Evolutionary conservation across 768 basidiomycete genomes (phyloP), one percentile per base, ranked within the genome.

Genomic region (Russula dissimulans): DNA sequence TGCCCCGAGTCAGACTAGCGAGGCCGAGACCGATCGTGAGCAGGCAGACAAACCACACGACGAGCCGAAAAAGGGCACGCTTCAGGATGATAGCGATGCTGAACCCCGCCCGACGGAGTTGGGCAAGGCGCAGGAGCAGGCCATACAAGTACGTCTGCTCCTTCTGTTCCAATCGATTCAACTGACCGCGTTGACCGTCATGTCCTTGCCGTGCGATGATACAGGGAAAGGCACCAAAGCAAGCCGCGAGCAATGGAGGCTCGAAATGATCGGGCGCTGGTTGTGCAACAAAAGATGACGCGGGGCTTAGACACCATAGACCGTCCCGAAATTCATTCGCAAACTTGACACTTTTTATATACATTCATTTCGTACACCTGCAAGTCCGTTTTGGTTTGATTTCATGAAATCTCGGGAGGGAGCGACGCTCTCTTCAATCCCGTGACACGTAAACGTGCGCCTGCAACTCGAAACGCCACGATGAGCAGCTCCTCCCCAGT

Each of bases 21-120:
- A 67, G 60, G 57, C 66, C 39, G 68, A 70, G 66, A 59, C 47
- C 3, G 47, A 61, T 41, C 62, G 53, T 5, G 68, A 70, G 32
- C 68, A 67, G 57, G 61, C 62, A 56, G 65, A 67, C 57, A 66
- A 63, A 49, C 65, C 69, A 18, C 51, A 60, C 6, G 44, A 14
- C 29, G 54, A 61, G 48, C 29, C 59, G 11, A 63, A 64, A 51
- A 58, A 57, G 34, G 66, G 61, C 42, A 66, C 66, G 15, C 29
- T 60, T 52, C 69, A 68, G 54, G 48, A 48, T 32, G 61, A 66
- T 4, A 55, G 53, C 18, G 66, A 65, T 38, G 31, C 38, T 3
- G 47, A 54, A 26, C 22, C 55, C 18, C 32, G 15, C 29, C 69
- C 69, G 17, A 63, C 65, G 32, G 49, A 66, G 54, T 18, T 64